These are phyloP conservation scores for Carpinus fangiana DNA, from an alignment of 306 rosid species.

Conservation along the genomic window DNA sequence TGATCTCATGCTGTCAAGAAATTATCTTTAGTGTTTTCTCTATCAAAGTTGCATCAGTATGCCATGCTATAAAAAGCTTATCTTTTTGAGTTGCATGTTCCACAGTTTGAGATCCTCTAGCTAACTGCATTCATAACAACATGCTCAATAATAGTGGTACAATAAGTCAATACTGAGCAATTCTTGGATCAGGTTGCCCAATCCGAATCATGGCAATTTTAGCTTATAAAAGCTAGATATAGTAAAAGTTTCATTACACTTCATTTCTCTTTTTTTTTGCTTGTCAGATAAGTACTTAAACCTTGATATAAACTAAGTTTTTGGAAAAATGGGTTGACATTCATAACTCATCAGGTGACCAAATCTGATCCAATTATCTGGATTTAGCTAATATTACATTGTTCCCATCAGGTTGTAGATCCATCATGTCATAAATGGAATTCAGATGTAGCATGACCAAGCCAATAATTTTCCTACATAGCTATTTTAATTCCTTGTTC, in stretches of 20 bases:
- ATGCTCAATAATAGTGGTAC: too few species aligned
- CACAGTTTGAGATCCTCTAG: too few species aligned
- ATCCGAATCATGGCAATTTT: too few species aligned
- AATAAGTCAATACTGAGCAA: too few species aligned
- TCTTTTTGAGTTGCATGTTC: too few species aligned
- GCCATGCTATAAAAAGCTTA: too few species aligned
- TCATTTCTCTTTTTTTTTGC: conserved; percentile 11
- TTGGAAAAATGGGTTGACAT: not conserved
- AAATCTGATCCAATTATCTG: not conserved
- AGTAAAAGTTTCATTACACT: not conserved
- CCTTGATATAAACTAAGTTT: conserved; percentile 2
- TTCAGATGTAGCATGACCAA: not conserved
- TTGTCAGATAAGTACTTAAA: not conserved
- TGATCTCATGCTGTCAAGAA: too few species aligned
- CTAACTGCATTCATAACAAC: too few species aligned
- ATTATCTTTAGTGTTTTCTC: too few species aligned
- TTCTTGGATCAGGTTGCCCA: too few species aligned
- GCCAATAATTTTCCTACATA: not conserved
- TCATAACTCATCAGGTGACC: not conserved
- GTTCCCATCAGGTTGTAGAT: not conserved
- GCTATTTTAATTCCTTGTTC: not conserved
- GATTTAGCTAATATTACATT: conserved; percentile 1
- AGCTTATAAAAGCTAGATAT: not conserved
- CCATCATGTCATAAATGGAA: not conserved
- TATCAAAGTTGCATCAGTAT: too few species aligned